These are phyloP conservation scores for Arachnomyces sp. DNA, from an alignment of 2,329 filamentous ascomycete species.

Conservation along the genomic window DNA sequence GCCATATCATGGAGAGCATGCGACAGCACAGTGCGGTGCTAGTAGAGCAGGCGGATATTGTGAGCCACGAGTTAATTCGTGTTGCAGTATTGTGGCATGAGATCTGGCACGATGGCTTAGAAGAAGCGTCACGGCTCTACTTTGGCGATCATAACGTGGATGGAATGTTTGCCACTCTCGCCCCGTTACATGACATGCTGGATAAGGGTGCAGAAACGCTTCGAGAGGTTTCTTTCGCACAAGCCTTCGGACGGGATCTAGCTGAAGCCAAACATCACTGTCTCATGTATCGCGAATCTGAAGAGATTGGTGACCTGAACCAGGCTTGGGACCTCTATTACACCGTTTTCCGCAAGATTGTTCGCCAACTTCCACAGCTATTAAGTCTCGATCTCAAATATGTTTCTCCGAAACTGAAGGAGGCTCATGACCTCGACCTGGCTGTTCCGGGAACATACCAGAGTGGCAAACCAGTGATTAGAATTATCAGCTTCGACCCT, in stretches of 20 bases:
- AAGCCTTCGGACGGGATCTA: slow-evolving; percentile 92
- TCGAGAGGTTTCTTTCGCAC: slow-evolving; percentile 92
- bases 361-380: slow-evolving; percentile 83
- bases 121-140: slow-evolving; percentile 92
- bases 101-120: slow-evolving; percentile 94
- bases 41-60: slow-evolving; percentile 88
- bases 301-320: slow-evolving; percentile 88
- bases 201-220: slow-evolving; percentile 88
- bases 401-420: slow-evolving; percentile 87
- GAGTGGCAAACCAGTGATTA: slow-evolving; percentile 69
- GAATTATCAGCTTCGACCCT: slow-evolving; percentile 82
- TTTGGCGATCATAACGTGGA: slow-evolving; percentile 97
- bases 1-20: slow-evolving; percentile 96
- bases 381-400: slow-evolving; percentile 92
- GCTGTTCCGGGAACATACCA: slow-evolving; percentile 94
- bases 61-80: slow-evolving; percentile 93
- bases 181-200: slow-evolving; percentile 83
- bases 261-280: slow-evolving; percentile 96
- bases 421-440: slow-evolving; percentile 76
- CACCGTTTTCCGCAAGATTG: slow-evolving; percentile 93
- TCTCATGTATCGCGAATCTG: slow-evolving; percentile 78
- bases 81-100: slow-evolving; percentile 98
- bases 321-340: slow-evolving; percentile 99
- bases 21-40: slow-evolving; percentile 85
- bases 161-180: slow-evolving; percentile 89